Evolutionary conservation across 2,329 filamentous ascomycete species (phyloP), one percentile per base, ranked within the genome.

Genomic region (Aspergillus unguis): DNA sequence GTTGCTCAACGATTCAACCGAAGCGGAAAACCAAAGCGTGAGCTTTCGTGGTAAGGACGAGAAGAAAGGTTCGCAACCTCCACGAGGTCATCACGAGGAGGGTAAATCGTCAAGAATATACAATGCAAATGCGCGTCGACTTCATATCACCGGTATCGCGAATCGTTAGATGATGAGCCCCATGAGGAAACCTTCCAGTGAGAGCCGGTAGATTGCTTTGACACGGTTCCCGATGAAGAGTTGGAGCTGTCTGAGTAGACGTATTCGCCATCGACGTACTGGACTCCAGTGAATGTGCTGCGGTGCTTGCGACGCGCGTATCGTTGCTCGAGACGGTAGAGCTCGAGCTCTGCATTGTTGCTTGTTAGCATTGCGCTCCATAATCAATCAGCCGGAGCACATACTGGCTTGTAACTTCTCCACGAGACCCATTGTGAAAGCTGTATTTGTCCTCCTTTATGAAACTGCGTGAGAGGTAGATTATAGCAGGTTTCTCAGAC

Each of bases 231-330:
- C 26, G 67, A 65, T 3, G 71, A 69, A 8, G 69, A 70, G 44
- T 63, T 66, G 27, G 68, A 57, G 36, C 66, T 62, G 46, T 70
- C 71, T 47, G 64, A 80, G 80, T 91, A 95, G 71, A 96, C 80
- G 77, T 96, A 96, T 77, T 96, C 92, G 74, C 92, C 94, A 70
- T 97, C 90, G 59, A 96, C 88, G 73, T 97, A 97, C 70, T 89
- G 82, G 29, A 91, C 92, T 65, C 90, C 91, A 67, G 88, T 85
- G 72, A 95, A 96, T 55, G 89, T 94, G 50, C 86, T 92, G 71
- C 92, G 90, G 63, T 92, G 89, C 65, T 92, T 90, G 70, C 90
- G 87, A 66, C 88, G 88, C 47, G 92, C 95, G 79, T 97, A 97
- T 65, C 90, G 87, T 77, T 96, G 87, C 77, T 97, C 92, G 62